Conservation (phyloP, 352 stramenopile genomes). For the Globisporangium radiosum region DNA sequence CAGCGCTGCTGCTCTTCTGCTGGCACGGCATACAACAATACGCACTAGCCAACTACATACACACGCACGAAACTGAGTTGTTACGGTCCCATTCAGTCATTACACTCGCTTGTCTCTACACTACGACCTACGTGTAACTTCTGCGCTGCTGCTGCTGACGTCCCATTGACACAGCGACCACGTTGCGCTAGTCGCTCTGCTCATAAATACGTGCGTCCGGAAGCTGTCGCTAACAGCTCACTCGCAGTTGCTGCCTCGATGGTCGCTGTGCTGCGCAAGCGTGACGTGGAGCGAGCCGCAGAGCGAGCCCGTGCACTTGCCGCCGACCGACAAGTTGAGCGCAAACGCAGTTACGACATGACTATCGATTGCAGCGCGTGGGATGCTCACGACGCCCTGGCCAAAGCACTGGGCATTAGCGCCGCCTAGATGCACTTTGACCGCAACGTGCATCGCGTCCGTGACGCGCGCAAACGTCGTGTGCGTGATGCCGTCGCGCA, state of each 20-base stretch:
- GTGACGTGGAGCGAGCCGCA: constrained; percentile 34
- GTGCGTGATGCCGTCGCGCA: constrained; percentile 44
- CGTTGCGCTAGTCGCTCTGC: constrained; percentile 2
- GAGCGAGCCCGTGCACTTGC: constrained; percentile 49
- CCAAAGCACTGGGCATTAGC: constrained; percentile 39
- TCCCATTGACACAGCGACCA: neutral
- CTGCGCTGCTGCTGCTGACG: neutral
- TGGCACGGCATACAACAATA: too few species aligned
- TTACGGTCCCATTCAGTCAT: too few species aligned
- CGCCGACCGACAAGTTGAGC: constrained; percentile 46
- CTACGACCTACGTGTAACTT: too few species aligned
- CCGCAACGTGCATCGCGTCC: constrained; percentile 56
- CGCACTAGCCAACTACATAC: too few species aligned
- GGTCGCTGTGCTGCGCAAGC: constrained; percentile 18
- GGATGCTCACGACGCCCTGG: constrained; percentile 63
- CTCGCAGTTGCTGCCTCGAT: too few species aligned
- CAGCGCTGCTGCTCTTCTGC: too few species aligned
- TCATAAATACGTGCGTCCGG: constrained; percentile 1
- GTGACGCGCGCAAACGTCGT: constrained; percentile 47
- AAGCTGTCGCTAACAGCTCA: too few species aligned
- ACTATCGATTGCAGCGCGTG: constrained; percentile 20
- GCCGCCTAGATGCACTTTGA: constrained; percentile 57
- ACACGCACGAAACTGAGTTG: too few species aligned
- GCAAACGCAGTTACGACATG: constrained; percentile 28
- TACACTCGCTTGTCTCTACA: neutral